Base-by-base conservation (phyloP, 2,329 filamentous ascomycete species). In the Neospermospora avenae region DNA sequence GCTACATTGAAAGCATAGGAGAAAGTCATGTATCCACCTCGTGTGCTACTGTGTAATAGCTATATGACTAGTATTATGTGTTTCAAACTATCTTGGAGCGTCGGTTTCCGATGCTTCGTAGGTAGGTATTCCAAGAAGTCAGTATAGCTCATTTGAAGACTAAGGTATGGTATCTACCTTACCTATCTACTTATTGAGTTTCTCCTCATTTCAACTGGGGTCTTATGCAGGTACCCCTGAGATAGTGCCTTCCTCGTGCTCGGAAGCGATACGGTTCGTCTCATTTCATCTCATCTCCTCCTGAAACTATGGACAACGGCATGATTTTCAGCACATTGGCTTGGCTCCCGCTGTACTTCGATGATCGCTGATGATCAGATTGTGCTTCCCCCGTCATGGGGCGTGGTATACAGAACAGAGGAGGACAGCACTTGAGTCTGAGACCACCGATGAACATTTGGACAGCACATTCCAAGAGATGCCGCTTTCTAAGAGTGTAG, bases 161-260 rank as follows among this genome's bases (percentile, higher is more conserved):
- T n/a, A n/a, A n/a, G n/a, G n/a, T n/a, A n/a, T n/a, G n/a, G n/a
- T 48, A 5, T 48, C 22, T 31, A 14, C 8, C 22, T 13, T n/a
- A 18, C 11, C 42, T 14, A 10, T 22, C 42, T 7, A 24, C 18
- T n/a, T 45, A n/a, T 25, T 18, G 11, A 20, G 35, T 14, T 39
- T 41, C 34, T 41, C 28, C 18, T 54, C n/a, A 41, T 14, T 41
- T 42, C 51, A 41, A 22, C 51, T 18, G 16, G 20, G 14, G n/a
- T 42, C 18, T 54, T 20, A 22, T 57, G 44, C 55, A 42, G 24
- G 55, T 41, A 51, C 44, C 45, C 55, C 35, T 51, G 55, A 13
- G 22, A n/a, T 45, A 51, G 39, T 55, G 39, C 16, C 53, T 31
- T 20, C 18, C n/a, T 35, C 20, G n/a, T 20, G 42, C 31, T 31